Evolutionary conservation across 192 early-diverging fungal species (phyloP), one percentile per base, ranked within the genome.

Genomic region (Coemansia asiatica): DNA sequence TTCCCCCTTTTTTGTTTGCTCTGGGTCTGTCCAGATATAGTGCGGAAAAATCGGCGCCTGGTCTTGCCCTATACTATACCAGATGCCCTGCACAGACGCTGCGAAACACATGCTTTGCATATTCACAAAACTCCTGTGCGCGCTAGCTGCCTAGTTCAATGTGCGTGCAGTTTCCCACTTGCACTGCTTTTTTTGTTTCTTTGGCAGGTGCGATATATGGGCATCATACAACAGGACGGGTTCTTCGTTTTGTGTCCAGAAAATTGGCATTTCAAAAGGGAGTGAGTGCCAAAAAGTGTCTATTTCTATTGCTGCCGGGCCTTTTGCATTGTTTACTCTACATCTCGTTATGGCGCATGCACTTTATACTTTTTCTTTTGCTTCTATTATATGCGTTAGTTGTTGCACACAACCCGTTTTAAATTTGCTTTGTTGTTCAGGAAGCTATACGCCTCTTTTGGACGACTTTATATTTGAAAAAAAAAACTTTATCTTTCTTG

Each of bases 401-500:
- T 36, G 56, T 57, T 36, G 33, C 25, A 57, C 56, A 36, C 35
- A 36, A 36, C 35, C 35, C 35, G 35, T n/a, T 35, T 22, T 44
- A 8, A 23, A 22, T 46, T 46, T 23, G 19, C 38, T 35, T 44
- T 60, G 21, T n/a, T 46, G 33, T n/a, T 36, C 35, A 36, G 35
- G 35, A 36, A 38, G 10, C 33, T 9, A 19, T 25, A 35, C 38
- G 35, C 66, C 56, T 22, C 50, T 56, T 61, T 29, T 56, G 44
- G 6, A 35, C 31, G 36, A 10, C 18, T 29, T 5, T 29, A 33
- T 36, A 19, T 29, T 36, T 10, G n/a, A n/a, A n/a, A 21, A 61
- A 53, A 54, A 49, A 48, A 38, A 50, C 59, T 60, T 67, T 35
- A 60, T 66, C 22, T 57, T 57, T 16, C 33, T 57, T 35, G 33